phyloP scores from a whole-genome alignment of 345 rosid genomes.

The Durio zibethinus region DNA sequence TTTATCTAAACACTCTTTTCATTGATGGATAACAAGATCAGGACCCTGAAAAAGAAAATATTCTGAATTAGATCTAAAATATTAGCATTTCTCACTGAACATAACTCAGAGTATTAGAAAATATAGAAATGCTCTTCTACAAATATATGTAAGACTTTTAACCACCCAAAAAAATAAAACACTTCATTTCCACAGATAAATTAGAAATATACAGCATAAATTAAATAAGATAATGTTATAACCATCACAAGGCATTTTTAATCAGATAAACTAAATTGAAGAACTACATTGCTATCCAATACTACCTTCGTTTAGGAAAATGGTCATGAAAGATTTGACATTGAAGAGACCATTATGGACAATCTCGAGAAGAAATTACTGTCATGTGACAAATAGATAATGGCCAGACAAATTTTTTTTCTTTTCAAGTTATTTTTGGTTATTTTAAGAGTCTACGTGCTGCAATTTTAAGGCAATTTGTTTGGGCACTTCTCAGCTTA shows the following conservation, averaged over 20 bases:
- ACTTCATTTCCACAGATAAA: background rate
- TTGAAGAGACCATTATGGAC: background rate
- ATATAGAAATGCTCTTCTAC: background rate
- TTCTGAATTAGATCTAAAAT: background rate
- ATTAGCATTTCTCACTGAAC: background rate
- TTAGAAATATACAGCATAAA: constrained; percentile 2
- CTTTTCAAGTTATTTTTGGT: background rate
- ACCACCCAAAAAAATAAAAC: background rate
- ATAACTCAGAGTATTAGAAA: background rate
- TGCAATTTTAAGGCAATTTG: background rate
- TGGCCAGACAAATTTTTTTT: background rate
- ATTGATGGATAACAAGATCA: too few species aligned
- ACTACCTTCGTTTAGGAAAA: background rate
- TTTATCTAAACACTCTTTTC: too few species aligned
- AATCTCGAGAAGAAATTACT: background rate
- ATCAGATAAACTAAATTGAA: too few species aligned
- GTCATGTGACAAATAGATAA: background rate
- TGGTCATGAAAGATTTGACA: background rate
- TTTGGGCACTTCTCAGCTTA: background rate
- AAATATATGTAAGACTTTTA: background rate
- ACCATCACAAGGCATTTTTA: background rate
- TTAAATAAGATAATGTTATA: background rate
- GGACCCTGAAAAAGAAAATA: background rate
- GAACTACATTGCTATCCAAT: background rate
- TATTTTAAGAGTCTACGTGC: background rate